Conservation (phyloP, 1,284 basidiomycete species). For the Serendipita sp. region DNA sequence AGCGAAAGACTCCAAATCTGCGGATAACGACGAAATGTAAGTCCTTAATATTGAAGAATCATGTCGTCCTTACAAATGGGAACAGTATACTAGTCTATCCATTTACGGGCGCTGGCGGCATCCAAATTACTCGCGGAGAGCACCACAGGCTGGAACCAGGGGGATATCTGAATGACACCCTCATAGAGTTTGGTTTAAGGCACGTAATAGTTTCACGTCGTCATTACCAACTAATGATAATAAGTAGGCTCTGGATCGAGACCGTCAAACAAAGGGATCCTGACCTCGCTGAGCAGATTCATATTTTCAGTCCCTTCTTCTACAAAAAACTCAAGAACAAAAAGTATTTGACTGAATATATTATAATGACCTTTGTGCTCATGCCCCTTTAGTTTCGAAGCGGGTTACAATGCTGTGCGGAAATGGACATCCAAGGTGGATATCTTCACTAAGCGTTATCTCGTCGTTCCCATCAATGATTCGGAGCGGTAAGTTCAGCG, state of each 20-base stretch:
- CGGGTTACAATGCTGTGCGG: conserved; percentile 70
- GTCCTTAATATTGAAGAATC: neutral
- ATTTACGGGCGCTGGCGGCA: conserved; percentile 47
- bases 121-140: conserved; percentile 71
- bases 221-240: conserved; percentile 1
- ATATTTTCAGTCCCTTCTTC: conserved; percentile 96
- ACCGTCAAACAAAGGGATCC: conserved; percentile 41
- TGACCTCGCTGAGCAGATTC: conserved; percentile 54
- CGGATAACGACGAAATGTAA: neutral
- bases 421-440: conserved; percentile 90
- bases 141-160: conserved; percentile 53
- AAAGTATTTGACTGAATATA: conserved; percentile 31
- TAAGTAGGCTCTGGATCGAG: conserved; percentile 50
- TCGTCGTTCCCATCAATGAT: conserved; percentile 95
- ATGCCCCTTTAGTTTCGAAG: conserved; percentile 30
- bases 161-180: conserved; percentile 87
- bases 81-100: conserved; percentile 65
- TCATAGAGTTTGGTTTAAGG: conserved; percentile 93
- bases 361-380: neutral
- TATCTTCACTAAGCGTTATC: conserved; percentile 80
- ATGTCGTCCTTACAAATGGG: neutral
- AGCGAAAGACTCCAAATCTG: neutral
- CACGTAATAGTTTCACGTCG: conserved; percentile 26
- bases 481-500: conserved; percentile 38
- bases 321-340: conserved; percentile 81